Conservation (phyloP, 345 rosid species). For the Linum usitatissimum region DNA sequence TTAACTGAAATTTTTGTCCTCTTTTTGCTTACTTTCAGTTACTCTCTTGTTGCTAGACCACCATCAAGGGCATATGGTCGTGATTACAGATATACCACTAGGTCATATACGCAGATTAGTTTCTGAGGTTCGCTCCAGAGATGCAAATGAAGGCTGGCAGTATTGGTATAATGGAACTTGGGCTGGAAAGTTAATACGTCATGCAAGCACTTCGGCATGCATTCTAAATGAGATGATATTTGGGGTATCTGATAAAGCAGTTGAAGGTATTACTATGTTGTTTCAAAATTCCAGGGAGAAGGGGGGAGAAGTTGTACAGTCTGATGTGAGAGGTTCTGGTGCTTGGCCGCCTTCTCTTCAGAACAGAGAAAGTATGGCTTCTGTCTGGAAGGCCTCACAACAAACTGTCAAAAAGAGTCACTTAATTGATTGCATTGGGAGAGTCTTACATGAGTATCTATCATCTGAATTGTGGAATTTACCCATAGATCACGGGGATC, state of each 20-base stretch:
- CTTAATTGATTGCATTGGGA: slow-evolving; percentile 64
- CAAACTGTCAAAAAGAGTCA: slow-evolving; percentile 31
- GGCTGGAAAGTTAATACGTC: slow-evolving; percentile 69
- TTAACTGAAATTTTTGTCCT: slow-evolving; percentile 9
- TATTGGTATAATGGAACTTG: slow-evolving; percentile 71
- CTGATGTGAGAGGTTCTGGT: slow-evolving; percentile 14
- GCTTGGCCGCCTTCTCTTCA: slow-evolving; percentile 10
- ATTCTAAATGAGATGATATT: slow-evolving; percentile 80
- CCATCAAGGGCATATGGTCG: slow-evolving; percentile 50
- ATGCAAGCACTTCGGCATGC: slow-evolving; percentile 71
- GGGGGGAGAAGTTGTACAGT: slow-evolving; percentile 19
- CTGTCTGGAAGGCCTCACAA: slow-evolving; percentile 50
- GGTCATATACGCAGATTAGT: slow-evolving; percentile 47
- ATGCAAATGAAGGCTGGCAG: slow-evolving; percentile 62
- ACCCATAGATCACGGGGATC: slow-evolving; percentile 45
- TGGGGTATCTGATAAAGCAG: slow-evolving; percentile 65
- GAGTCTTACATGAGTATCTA: slow-evolving; percentile 80
- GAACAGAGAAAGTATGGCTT: slow-evolving; percentile 10
- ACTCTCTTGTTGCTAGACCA: slow-evolving; percentile 41
- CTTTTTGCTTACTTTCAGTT: slow-evolving; percentile 18
- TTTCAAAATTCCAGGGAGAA: slow-evolving; percentile 40
- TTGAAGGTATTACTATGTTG: slow-evolving; percentile 34
- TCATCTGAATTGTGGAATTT: slow-evolving; percentile 80
- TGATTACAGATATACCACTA: slow-evolving; percentile 67
- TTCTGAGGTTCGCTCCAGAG: slow-evolving; percentile 58